Evolutionary conservation across 257 asterid genomes (phyloP).

Genomic region (Nicotiana otophora): DNA sequence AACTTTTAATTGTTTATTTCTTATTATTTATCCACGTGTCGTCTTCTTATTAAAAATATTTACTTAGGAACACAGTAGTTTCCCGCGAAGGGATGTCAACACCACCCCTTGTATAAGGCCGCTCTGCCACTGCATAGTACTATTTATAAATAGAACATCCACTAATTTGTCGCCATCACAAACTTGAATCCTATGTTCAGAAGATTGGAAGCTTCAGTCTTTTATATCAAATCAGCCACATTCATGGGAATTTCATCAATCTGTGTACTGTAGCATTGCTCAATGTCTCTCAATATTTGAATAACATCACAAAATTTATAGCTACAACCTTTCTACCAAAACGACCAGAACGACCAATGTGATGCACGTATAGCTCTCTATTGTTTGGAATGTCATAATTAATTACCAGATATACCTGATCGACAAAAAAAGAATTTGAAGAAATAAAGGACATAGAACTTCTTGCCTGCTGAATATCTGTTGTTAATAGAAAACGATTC

Average conservation of each 20-base stretch:
- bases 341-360: conserved; percentile 96
- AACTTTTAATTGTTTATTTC: too few relatives aligned
- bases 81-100: too few relatives aligned
- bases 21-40: too few relatives aligned
- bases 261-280: conserved; percentile 92
- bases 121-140: neutral
- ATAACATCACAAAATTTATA: conserved; percentile 84
- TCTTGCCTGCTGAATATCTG: conserved; percentile 92
- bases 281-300: conserved; percentile 84
- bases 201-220: neutral
- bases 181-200: neutral
- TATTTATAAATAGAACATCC: neutral
- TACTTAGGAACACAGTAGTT: too few relatives aligned
- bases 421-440: neutral
- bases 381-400: conserved; percentile 96
- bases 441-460: neutral
- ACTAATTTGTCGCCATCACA: neutral
- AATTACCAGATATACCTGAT: conserved; percentile 82
- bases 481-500: conserved; percentile 89
- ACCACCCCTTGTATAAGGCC: too few relatives aligned
- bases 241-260: conserved; percentile 99
- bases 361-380: conserved; percentile 89
- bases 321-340: conserved; percentile 99
- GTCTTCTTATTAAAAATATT: too few relatives aligned
- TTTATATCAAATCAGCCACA: conserved; percentile 72